Percentiles rank a stretch among this genome's conserved stretches.
Conservation (phyloP, 768 basidiomycete species). For the Suillus sp. region DNA sequence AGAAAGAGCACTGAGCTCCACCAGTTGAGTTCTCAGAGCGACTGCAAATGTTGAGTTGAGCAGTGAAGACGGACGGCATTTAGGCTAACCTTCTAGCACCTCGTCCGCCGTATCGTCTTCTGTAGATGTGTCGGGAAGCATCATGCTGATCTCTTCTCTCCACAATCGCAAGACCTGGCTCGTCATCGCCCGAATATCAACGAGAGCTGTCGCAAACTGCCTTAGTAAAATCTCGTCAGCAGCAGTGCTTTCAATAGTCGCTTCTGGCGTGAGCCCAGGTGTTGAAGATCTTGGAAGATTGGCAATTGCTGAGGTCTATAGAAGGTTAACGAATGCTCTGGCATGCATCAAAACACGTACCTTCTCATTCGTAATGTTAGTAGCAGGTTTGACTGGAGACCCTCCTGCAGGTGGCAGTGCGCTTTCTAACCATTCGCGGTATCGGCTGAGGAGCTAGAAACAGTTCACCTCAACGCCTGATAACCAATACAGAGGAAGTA, state of each 20-base stretch:
- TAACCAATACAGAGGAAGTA: conserved; percentile 29
- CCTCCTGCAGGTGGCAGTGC: conserved; percentile 47
- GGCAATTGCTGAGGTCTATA: background rate
- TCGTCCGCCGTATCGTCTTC: conserved; percentile 36
- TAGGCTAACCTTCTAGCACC: conserved; percentile 51
- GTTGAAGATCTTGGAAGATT: conserved; percentile 49
- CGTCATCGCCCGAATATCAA: conserved; percentile 66
- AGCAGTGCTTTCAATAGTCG: conserved; percentile 53
- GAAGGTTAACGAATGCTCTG: background rate
- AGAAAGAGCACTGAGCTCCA: conserved; percentile 51
- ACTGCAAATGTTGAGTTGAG: conserved; percentile 37
- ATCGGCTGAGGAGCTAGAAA: conserved; percentile 75
- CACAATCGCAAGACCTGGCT: conserved; percentile 59
- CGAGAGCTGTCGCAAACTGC: conserved; percentile 65
- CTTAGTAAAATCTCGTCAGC: conserved; percentile 67
- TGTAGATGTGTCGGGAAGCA: conserved; percentile 51
- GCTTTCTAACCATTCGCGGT: conserved; percentile 74
- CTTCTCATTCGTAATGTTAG: conserved; percentile 38
- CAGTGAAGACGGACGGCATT: conserved; percentile 3
- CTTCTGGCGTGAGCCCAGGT: conserved; percentile 51
- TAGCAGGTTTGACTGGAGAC: conserved; percentile 33
- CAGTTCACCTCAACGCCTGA: conserved; percentile 10
- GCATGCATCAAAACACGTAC: conserved; percentile 19
- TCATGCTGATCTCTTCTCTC: conserved; percentile 63
- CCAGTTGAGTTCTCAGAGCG: conserved; percentile 56